phyloP scores from a whole-genome alignment of 192 early-diverging fungal species.

The Backusella westeae region DNA sequence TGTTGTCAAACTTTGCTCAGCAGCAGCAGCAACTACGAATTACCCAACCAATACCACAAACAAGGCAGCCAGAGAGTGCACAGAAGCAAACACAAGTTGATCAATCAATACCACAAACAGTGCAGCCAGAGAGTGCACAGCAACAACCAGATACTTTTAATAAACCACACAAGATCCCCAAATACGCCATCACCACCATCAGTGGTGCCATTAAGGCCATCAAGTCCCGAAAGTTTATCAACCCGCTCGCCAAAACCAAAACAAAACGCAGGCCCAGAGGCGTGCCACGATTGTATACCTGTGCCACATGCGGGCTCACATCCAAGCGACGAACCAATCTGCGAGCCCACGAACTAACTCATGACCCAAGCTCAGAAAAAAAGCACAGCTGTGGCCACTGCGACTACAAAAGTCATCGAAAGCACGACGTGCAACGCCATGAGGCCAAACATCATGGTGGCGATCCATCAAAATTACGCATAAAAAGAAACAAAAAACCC shows the following conservation, averaged over 20 bases:
- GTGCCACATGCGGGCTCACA: neutral
- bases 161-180: neutral
- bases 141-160: too few species aligned
- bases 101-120: too few species aligned
- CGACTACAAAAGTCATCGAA: neutral
- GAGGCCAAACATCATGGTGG: neutral
- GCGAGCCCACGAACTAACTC: neutral
- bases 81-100: too few species aligned
- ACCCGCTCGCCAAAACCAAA: too few species aligned
- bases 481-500: neutral
- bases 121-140: too few species aligned
- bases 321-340: neutral
- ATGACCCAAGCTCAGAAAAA: neutral
- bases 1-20: too few species aligned
- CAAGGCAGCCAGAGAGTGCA: too few species aligned
- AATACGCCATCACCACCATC: neutral
- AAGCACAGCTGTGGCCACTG: neutral
- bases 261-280: too few species aligned
- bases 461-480: neutral
- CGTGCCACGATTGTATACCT: too few species aligned
- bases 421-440: neutral
- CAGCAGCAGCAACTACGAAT: too few species aligned
- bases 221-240: neutral
- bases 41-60: too few species aligned
- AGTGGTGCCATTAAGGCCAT: neutral